Conservation (phyloP, 352 stramenopile species). For the Peronospora destructor region DNA sequence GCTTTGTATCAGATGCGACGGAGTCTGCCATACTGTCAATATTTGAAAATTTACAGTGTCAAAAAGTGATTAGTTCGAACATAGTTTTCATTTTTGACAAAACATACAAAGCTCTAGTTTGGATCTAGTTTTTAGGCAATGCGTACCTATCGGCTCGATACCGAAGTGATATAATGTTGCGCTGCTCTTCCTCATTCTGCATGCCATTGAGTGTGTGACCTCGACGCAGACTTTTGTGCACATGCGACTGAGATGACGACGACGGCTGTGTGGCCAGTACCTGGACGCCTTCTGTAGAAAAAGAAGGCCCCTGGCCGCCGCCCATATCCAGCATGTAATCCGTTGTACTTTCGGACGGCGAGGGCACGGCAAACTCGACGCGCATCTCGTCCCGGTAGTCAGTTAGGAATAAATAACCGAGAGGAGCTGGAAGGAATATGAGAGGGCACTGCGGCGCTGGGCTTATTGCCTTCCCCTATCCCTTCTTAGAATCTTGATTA, state of each 20-base stretch:
- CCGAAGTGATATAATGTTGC: constrained; percentile 82
- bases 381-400: constrained; percentile 30
- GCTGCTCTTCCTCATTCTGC: constrained; percentile 66
- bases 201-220: constrained; percentile 64
- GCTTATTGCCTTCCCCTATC: constrained; percentile 2
- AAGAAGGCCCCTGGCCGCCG: neutral
- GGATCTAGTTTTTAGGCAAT: neutral
- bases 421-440: constrained; percentile 5
- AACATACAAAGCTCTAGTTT: neutral
- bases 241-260: constrained; percentile 17
- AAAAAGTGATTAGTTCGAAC: neutral
- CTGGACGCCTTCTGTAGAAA: constrained; percentile 2
- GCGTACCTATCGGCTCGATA: constrained; percentile 69
- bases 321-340: constrained; percentile 59
- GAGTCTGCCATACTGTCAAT: constrained; percentile 65
- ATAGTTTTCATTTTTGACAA: no score
- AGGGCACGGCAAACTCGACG: constrained; percentile 69
- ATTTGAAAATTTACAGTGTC: constrained; percentile 1
- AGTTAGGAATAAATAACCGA: neutral
- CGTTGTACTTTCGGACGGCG: constrained; percentile 44
- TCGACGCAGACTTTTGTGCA: constrained; percentile 43
- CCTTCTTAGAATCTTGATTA: neutral
- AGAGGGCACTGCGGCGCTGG: neutral
- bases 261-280: constrained; percentile 9
- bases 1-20: constrained; percentile 54